These are phyloP conservation scores for Komagataella mondaviorum DNA, from an alignment of 805 yeast species.

Conservation along the genomic window DNA sequence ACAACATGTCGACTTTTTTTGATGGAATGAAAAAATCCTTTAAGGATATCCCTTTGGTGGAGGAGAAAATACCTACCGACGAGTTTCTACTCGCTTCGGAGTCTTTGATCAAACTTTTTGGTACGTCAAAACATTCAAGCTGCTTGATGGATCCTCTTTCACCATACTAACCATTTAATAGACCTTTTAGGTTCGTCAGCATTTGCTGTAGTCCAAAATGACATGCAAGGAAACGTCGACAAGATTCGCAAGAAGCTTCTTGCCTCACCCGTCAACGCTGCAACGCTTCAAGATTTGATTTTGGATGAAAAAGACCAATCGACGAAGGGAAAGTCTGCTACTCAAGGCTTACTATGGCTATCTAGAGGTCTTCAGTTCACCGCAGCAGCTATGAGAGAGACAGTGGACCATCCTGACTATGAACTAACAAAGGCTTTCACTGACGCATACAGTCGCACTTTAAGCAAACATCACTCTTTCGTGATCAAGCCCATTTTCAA, in stretches of 20 bases:
- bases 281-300: conserved; percentile 70
- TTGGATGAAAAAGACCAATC: conserved; percentile 55
- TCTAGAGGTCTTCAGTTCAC: conserved; percentile 80
- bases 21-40: conserved; percentile 67
- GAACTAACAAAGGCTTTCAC: conserved; percentile 74
- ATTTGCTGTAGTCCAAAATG: conserved; percentile 72
- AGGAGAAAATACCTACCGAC: conserved; percentile 54
- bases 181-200: conserved; percentile 77
- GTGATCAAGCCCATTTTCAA: conserved; percentile 78
- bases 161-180: conserved; percentile 4
- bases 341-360: conserved; percentile 86
- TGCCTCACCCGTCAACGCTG: conserved; percentile 45
- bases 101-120: conserved; percentile 72
- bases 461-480: conserved; percentile 71
- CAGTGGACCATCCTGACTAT: conserved; percentile 43
- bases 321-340: conserved; percentile 52
- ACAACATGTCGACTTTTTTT: conserved; percentile 59
- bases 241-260: conserved; percentile 59
- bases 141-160: not conserved
- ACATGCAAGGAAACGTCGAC: conserved; percentile 75
- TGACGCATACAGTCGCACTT: conserved; percentile 71
- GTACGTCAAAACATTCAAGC: conserved; percentile 15
- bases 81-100: conserved; percentile 76
- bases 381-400: conserved; percentile 79
- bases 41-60: conserved; percentile 56